phyloP scores from a whole-genome alignment of 1,284 basidiomycete species.

The Vanrija sp. region DNA sequence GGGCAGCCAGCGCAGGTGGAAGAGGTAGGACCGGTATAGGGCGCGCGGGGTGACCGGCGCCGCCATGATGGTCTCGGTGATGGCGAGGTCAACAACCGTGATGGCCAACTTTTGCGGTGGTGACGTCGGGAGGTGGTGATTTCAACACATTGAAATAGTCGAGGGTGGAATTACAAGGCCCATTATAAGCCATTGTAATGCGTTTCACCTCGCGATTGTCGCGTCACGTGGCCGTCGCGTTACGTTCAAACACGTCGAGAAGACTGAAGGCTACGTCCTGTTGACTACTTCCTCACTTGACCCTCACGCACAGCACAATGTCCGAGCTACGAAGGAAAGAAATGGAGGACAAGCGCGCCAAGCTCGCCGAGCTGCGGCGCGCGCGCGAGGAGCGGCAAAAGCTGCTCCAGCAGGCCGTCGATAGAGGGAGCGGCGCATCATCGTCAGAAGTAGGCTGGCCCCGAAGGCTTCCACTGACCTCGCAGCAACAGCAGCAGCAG shows the following conservation, averaged over 20 bases:
- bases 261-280: too few species aligned
- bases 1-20: conserved; percentile 30
- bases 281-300: not conserved
- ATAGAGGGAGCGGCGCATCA: not conserved
- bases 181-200: not conserved
- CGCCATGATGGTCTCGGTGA: not conserved
- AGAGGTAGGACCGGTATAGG: conserved; percentile 32
- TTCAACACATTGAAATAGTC: not conserved
- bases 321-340: conserved; percentile 61
- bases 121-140: too few species aligned
- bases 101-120: not conserved
- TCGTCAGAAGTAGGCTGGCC: too few species aligned
- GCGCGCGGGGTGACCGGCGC: not conserved
- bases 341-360: conserved; percentile 85
- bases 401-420: conserved; percentile 28
- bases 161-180: too few species aligned
- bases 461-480: not conserved
- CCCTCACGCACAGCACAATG: conserved; percentile 18
- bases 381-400: conserved; percentile 44
- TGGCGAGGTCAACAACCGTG: not conserved
- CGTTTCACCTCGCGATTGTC: not conserved
- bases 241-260: not conserved
- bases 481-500: not conserved
- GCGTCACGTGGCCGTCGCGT: not conserved
- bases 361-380: conserved; percentile 65